Evolutionary conservation across 179 eudicot species (phyloP).

Genomic region (Silene vulgaris): DNA sequence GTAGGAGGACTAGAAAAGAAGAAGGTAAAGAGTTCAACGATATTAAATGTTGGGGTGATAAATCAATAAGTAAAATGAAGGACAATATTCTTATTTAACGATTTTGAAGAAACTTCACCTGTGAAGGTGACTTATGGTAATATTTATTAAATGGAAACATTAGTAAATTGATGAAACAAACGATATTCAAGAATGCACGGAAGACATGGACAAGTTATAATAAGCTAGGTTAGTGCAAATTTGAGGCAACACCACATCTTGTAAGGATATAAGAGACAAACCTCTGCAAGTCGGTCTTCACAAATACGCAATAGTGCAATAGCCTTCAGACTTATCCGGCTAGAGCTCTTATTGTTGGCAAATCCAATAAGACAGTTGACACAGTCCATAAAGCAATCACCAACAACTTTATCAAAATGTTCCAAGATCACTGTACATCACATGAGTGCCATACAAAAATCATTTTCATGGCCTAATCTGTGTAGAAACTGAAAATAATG

Average conservation of each 20-base stretch:
- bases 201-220: neutral
- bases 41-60: neutral
- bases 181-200: neutral
- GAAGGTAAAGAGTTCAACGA: neutral
- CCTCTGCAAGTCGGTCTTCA: constrained; percentile 99
- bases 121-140: neutral
- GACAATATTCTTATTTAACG: neutral
- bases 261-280: constrained; percentile 29
- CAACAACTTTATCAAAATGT: constrained; percentile 96
- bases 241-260: neutral
- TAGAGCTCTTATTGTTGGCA: constrained; percentile 92
- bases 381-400: constrained; percentile 98
- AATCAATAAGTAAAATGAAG: neutral
- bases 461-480: neutral
- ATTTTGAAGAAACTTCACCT: neutral
- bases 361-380: constrained; percentile 97
- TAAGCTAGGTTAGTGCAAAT: neutral
- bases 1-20: neutral
- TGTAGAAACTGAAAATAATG: neutral
- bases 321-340: constrained; percentile 91
- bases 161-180: neutral
- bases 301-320: constrained; percentile 94
- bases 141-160: neutral
- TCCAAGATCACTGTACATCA: constrained; percentile 81
- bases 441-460: constrained; percentile 19